Base-by-base conservation (phyloP, 2,329 filamentous ascomycete genomes). In the Aspergillus novofumigatus region DNA sequence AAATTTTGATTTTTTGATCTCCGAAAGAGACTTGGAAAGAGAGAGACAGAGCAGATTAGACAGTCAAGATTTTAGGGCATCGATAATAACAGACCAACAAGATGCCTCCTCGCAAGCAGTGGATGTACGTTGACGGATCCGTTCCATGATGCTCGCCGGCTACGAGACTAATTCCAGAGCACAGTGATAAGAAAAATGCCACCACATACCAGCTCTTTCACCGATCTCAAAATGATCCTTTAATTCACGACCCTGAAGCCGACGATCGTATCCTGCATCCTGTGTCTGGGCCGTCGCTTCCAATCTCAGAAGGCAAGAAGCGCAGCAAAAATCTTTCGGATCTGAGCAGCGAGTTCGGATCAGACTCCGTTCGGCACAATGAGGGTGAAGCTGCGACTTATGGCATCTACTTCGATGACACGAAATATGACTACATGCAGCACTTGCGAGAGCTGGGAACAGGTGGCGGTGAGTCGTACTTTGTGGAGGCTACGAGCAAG, bases 351-450 rank as follows among this genome's bases (percentile, higher is more conserved):
- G 84, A 87, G 71, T 86, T 97, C 51, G 89, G 89, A 1, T 79
- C 83, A 35, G 79, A 81, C 45, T 77, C 77, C 59, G 86, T 96
- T 63, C 87, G 92, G 65, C 83, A 85, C 56, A 97, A 99, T 73
- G 94, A 99, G 76, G 95, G 95, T 67, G 92, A 99, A 77, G 94
- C 95, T 8, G 94, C 95, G 64, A 90, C 90, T 72, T 86, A 97
- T 75, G 94, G 94, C 62, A 85, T 99, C 62, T 99, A 90, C 80
- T 99, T 83, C 74, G 95, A 99, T 75, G 94, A 99, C 76, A 89
- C 90, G 62, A 85, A 91, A 69, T 99, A 99, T 77, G 94, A 99
- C 76, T 99, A 99, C 78, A 99, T 99, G 94, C 94, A 99, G 75
- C 94, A 99, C 76, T 80, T 99, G 82, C 89, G 92, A 55, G 94